Evolutionary conservation across 2,329 filamentous ascomycete genomes (phyloP).

Genomic region (Calonectria multiphialidica): DNA sequence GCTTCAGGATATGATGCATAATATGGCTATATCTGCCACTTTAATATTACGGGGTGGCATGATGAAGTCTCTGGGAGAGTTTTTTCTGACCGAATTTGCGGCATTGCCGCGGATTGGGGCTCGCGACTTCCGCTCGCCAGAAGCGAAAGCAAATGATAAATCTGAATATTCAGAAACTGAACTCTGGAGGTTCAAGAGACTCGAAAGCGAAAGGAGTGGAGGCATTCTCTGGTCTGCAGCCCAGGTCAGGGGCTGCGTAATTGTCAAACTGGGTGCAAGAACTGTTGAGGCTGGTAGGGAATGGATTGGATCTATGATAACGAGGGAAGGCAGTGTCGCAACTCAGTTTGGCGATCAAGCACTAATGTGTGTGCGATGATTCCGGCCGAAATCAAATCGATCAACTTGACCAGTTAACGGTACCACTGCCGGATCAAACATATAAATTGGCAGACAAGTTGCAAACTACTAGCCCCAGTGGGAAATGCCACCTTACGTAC

Average conservation of each 20-base stretch:
- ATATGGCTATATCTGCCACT: constrained; percentile 84
- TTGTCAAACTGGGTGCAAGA: constrained; percentile 90
- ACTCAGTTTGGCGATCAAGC: constrained; percentile 83
- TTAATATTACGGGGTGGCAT: constrained; percentile 83
- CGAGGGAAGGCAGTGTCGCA: constrained; percentile 78
- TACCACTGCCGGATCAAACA: too few relatives aligned
- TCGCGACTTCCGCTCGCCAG: constrained; percentile 77
- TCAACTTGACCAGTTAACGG: neutral
- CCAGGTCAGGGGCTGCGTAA: constrained; percentile 82
- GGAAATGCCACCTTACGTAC: too few relatives aligned
- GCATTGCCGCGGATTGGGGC: constrained; percentile 85
- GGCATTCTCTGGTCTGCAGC: constrained; percentile 87
- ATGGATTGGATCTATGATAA: constrained; percentile 84
- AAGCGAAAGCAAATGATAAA: constrained; percentile 56
- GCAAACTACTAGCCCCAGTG: too few relatives aligned
- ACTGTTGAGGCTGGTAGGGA: constrained; percentile 84
- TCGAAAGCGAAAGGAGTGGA: constrained; percentile 68
- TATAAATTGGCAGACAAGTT: neutral
- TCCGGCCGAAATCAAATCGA: neutral
- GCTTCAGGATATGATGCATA: constrained; percentile 76
- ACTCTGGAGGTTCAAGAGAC: constrained; percentile 66
- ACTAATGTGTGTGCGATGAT: constrained; percentile 77
- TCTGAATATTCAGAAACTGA: constrained; percentile 56
- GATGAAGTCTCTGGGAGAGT: constrained; percentile 74
- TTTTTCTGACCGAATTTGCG: constrained; percentile 84